These are phyloP conservation scores for Fomitopsis palustris DNA, from an alignment of 1,284 basidiomycete genomes.

Conservation along the genomic window DNA sequence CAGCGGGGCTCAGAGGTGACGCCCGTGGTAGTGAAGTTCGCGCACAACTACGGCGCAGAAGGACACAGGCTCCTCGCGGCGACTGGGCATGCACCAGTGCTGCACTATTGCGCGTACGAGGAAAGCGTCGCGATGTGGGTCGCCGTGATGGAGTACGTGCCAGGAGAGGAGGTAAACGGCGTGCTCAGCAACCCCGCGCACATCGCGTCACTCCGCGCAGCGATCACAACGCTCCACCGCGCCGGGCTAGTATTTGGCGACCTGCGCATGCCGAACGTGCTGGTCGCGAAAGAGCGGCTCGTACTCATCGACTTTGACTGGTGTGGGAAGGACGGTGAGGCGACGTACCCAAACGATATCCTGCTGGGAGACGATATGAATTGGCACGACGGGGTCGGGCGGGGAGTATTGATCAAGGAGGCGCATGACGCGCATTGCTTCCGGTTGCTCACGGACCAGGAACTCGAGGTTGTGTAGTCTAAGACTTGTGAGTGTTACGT, in stretches of 20 bases:
- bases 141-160: slow-evolving; percentile 22
- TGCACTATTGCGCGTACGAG: too few species aligned
- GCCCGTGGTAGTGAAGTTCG: slow-evolving; percentile 15
- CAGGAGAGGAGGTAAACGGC: slow-evolving; percentile 4
- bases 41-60: slow-evolving; percentile 8
- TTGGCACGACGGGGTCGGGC: slow-evolving; percentile 4
- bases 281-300: slow-evolving; percentile 9
- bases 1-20: not conserved
- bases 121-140: slow-evolving; percentile 10
- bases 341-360: slow-evolving; percentile 8
- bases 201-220: slow-evolving; percentile 4
- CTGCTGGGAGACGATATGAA: not conserved
- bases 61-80: slow-evolving; percentile 13
- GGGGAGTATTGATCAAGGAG: slow-evolving; percentile 6
- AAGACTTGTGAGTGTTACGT: too few species aligned
- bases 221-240: slow-evolving; percentile 14
- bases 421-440: slow-evolving; percentile 7
- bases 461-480: too few species aligned
- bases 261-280: slow-evolving; percentile 18
- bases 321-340: slow-evolving; percentile 18
- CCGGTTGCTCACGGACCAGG: not conserved
- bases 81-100: slow-evolving; percentile 9
- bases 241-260: slow-evolving; percentile 20
- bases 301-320: slow-evolving; percentile 26
- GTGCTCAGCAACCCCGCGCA: not conserved